A percentile compares a stretch with the other conserved stretches of the same genome.
These are phyloP conservation scores for Acaromyces ingoldii DNA, from an alignment of 1,284 basidiomycete species.

Conservation along the genomic window DNA sequence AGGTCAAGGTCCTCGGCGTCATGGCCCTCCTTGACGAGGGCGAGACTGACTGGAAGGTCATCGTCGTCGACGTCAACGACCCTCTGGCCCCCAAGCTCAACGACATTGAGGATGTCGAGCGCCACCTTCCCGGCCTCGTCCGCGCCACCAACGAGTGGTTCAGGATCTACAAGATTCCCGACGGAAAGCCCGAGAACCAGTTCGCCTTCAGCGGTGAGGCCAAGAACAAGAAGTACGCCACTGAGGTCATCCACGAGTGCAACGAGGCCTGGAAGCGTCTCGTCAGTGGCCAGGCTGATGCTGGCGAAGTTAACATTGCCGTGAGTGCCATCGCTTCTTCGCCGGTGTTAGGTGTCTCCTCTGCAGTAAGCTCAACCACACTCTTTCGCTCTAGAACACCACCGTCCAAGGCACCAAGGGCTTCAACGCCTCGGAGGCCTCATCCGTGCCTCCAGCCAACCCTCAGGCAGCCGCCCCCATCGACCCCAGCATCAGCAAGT, in stretches of 20 bases:
- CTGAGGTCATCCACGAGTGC: conserved; percentile 97
- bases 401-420: conserved; percentile 72
- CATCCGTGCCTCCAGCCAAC: conserved; percentile 70
- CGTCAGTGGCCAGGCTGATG: conserved; percentile 65
- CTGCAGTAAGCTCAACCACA: conserved; percentile 44
- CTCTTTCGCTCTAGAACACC: conserved; percentile 54
- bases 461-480: conserved; percentile 49
- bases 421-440: conserved; percentile 65
- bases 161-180: conserved; percentile 92
- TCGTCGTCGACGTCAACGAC: conserved; percentile 90
- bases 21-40: conserved; percentile 71
- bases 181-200: conserved; percentile 97
- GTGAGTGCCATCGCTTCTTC: conserved; percentile 4
- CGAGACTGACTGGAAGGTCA: conserved; percentile 48
- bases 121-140: conserved; percentile 85
- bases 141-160: conserved; percentile 74
- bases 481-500: conserved; percentile 51
- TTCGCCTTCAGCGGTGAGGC: conserved; percentile 99
- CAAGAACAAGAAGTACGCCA: conserved; percentile 99
- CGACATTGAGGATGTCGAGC: conserved; percentile 98
- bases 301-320: conserved; percentile 33
- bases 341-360: conserved; percentile 1
- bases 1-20: conserved; percentile 99
- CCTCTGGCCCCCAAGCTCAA: conserved; percentile 94
- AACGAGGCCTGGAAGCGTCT: conserved; percentile 98